phyloP scores from a whole-genome alignment of 192 early-diverging fungal species.

The Coemansia aciculifera region DNA sequence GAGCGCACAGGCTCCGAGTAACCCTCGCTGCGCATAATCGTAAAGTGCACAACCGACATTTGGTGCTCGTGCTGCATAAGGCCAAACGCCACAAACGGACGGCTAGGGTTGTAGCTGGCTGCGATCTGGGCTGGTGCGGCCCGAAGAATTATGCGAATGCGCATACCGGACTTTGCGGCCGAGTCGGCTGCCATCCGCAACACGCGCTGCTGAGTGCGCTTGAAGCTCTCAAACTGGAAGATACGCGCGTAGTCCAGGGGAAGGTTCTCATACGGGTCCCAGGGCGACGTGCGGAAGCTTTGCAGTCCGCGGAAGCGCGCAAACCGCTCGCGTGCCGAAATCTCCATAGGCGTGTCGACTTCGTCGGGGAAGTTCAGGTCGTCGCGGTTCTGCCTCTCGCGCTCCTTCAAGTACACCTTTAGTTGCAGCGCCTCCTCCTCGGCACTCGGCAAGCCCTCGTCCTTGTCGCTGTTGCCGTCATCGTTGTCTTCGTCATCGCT shows the following conservation, averaged over 20 bases:
- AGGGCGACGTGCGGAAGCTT: slow-evolving; percentile 91
- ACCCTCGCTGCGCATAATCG: slow-evolving; percentile 69
- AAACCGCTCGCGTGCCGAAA: slow-evolving; percentile 83
- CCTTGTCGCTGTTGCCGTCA: slow-evolving; percentile 27
- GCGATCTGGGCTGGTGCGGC: slow-evolving; percentile 52
- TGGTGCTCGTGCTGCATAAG: slow-evolving; percentile 93
- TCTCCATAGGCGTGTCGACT: slow-evolving; percentile 89
- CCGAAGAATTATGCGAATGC: slow-evolving; percentile 75
- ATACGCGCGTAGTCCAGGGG: slow-evolving; percentile 94
- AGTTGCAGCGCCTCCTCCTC: slow-evolving; percentile 51
- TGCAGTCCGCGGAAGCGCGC: slow-evolving; percentile 93
- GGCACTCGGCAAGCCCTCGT: slow-evolving; percentile 29
- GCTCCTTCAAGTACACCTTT: slow-evolving; percentile 60
- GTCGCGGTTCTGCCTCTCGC: slow-evolving; percentile 57
- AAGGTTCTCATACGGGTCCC: slow-evolving; percentile 98
- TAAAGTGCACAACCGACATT: slow-evolving; percentile 83
- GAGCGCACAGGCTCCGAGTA: slow-evolving; percentile 81
- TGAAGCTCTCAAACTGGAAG: slow-evolving; percentile 93
- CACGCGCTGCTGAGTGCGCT: slow-evolving; percentile 76
- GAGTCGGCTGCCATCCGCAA: slow-evolving; percentile 52
- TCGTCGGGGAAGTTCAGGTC: slow-evolving; percentile 95
- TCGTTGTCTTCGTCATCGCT: slow-evolving; percentile 7
- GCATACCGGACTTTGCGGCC: slow-evolving; percentile 65
- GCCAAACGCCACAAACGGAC: slow-evolving; percentile 62
- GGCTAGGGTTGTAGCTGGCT: slow-evolving; percentile 4